Conservation (phyloP, 805 yeast species). For the Saccharomyces mikatae region DNA sequence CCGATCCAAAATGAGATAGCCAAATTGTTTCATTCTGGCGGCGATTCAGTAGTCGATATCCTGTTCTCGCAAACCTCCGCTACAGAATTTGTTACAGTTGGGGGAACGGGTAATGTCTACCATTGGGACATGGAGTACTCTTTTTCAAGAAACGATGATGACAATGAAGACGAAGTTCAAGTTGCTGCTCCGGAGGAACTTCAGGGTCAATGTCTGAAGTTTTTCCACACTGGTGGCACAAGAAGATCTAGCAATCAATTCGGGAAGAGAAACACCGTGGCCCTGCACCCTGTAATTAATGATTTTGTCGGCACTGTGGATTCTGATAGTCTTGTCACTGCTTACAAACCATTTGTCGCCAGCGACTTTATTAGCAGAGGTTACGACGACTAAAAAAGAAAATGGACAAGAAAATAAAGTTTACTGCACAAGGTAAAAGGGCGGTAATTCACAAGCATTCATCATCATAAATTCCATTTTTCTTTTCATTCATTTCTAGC, state of each 20-base stretch:
- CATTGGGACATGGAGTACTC: constrained; percentile 33
- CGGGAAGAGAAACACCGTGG: constrained; percentile 18
- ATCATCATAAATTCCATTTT: neutral
- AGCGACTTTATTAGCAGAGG: constrained; percentile 11
- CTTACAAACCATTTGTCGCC: constrained; percentile 19
- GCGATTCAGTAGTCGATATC: constrained; percentile 28
- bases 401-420: constrained; percentile 8
- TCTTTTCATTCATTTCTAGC: constrained; percentile 1
- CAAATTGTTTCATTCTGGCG: constrained; percentile 25
- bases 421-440: neutral
- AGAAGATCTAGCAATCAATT: constrained; percentile 14
- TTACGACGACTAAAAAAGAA: constrained; percentile 7
- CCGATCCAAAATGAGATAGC: constrained; percentile 24
- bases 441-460: constrained; percentile 1
- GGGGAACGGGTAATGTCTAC: constrained; percentile 28
- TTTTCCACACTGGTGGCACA: constrained; percentile 18
- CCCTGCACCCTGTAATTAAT: constrained; percentile 25
- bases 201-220: constrained; percentile 17
- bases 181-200: constrained; percentile 26
- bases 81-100: constrained; percentile 26
- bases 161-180: constrained; percentile 36
- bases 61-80: constrained; percentile 26
- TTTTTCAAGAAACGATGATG: constrained; percentile 38
- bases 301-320: constrained; percentile 24
- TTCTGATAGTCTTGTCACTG: constrained; percentile 21